Evolutionary conservation across 305 asterid species (phyloP).

Genomic region (Solanum hybrid): DNA sequence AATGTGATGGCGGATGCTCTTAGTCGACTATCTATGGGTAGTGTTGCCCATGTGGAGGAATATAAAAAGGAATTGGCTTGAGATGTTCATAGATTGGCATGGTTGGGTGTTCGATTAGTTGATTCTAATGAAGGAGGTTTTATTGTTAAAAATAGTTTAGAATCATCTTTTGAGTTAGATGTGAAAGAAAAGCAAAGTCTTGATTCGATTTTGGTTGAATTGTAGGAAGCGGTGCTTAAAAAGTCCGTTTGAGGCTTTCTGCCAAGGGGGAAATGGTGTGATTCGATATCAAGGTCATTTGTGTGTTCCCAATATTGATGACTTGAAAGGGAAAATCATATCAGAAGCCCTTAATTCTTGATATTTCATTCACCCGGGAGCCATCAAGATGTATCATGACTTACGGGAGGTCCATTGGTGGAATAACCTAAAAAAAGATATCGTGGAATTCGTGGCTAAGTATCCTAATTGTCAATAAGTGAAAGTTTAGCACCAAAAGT

Average conservation of each 20-base stretch:
- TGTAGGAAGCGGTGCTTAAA: neutral
- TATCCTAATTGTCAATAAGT: neutral
- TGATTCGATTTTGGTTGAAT: neutral
- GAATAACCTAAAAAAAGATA: neutral
- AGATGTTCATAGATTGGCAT: neutral
- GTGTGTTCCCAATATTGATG: neutral
- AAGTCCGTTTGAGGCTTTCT: neutral
- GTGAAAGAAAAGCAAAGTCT: neutral
- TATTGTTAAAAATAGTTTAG: neutral
- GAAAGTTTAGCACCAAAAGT: neutral
- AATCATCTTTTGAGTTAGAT: neutral
- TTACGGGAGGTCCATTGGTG: neutral
- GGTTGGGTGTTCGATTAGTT: neutral
- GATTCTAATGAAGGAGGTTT: neutral
- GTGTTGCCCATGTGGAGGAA: no score
- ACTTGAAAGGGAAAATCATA: neutral
- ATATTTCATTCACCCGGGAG: neutral
- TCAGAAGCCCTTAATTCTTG: neutral
- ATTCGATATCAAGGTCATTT: neutral
- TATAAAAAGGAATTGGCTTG: no score
- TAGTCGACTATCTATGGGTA: no score
- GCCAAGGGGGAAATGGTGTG: neutral
- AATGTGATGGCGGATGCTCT: no score
- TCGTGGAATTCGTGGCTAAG: neutral
- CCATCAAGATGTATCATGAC: neutral